Evolutionary conservation across 345 rosid species (phyloP).

Genomic region (Citrus australasica): DNA sequence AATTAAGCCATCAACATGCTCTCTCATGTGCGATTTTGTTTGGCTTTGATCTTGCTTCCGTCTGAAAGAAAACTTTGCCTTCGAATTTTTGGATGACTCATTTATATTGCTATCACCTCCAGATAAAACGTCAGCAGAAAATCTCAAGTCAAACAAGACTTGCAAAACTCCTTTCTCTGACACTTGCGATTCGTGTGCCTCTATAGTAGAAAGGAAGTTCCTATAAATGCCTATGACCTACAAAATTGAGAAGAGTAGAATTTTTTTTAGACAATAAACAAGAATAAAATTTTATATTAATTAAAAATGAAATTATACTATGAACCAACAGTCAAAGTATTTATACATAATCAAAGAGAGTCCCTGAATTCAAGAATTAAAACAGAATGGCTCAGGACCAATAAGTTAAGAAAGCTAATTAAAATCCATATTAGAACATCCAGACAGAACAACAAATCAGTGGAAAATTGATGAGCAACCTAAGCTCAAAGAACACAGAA

Average conservation of each 20-base stretch:
- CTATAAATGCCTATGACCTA: constrained; percentile 75
- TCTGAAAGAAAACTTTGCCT: constrained; percentile 54
- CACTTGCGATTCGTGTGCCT: constrained; percentile 56
- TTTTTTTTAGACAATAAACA: neutral
- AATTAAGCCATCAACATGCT: constrained; percentile 58
- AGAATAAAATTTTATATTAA: neutral
- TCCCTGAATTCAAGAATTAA: constrained; percentile 14
- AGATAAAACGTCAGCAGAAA: constrained; percentile 79
- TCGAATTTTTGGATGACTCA: constrained; percentile 46
- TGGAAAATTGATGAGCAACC: neutral
- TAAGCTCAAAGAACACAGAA: neutral
- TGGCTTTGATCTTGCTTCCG: constrained; percentile 62
- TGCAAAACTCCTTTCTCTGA: constrained; percentile 96
- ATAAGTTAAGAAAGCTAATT: too few species aligned
- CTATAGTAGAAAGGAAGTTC: constrained; percentile 66
- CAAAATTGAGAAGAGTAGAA: constrained; percentile 21
- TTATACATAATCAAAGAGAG: neutral
- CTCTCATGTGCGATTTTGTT: constrained; percentile 43
- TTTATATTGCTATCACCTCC: constrained; percentile 55
- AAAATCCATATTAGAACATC: neutral
- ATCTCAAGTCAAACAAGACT: constrained; percentile 80
- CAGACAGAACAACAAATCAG: neutral
- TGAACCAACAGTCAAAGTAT: neutral
- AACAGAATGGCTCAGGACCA: neutral
- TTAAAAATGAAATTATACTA: neutral